Evolutionary conservation across 331 rosid genomes (phyloP).

Genomic region (Acacia pycnantha): DNA sequence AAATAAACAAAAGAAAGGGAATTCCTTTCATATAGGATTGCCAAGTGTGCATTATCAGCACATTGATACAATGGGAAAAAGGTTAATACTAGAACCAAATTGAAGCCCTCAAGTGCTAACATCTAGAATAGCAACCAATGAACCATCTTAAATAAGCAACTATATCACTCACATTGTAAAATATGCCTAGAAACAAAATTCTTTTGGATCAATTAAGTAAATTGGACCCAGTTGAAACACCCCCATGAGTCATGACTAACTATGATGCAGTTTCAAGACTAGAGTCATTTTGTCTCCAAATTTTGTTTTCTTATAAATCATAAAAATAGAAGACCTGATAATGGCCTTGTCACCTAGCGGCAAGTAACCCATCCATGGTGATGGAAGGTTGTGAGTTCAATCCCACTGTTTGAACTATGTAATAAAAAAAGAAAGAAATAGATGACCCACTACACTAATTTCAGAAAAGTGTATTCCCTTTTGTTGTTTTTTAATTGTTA

Average conservation of each 20-base stretch:
- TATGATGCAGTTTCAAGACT: background rate
- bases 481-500: background rate
- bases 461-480: background rate
- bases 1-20: background rate
- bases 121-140: constrained; percentile 13
- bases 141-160: background rate
- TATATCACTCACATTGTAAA: background rate
- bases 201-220: background rate
- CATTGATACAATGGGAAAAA: background rate
- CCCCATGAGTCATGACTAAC: background rate
- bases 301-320: background rate
- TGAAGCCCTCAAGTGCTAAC: constrained; percentile 10
- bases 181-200: background rate
- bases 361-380: background rate
- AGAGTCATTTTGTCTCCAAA: background rate
- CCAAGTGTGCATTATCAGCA: background rate
- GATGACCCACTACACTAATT: background rate
- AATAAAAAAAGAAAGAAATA: background rate
- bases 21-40: background rate
- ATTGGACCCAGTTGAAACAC: background rate
- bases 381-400: background rate
- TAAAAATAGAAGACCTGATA: background rate
- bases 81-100: background rate
- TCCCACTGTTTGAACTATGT: background rate
- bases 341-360: background rate